Conservation (phyloP, 1,139 yeast genomes). For the Saccharomyces hybrid region DNA sequence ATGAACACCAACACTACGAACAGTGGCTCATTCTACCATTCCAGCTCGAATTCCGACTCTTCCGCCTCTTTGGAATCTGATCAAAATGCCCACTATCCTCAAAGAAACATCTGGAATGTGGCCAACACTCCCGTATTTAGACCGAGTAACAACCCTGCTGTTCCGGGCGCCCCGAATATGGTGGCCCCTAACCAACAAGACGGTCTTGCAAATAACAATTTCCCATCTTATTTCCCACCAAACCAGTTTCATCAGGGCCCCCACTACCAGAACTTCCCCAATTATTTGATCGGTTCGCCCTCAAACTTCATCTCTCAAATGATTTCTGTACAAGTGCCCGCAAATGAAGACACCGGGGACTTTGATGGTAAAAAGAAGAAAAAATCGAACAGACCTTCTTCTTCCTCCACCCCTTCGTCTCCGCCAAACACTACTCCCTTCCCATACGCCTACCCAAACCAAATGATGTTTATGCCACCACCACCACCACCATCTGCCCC, state of each 20-base stretch:
- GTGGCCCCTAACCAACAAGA: not conserved
- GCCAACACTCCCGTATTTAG: slow-evolving; percentile 25
- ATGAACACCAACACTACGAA: not conserved
- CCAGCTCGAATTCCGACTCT: not conserved
- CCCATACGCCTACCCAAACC: not conserved
- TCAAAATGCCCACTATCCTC: not conserved
- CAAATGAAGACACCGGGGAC: not conserved
- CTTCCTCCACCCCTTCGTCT: not conserved
- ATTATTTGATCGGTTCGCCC: not conserved
- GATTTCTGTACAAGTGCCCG: not conserved
- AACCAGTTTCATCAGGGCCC: slow-evolving; percentile 3
- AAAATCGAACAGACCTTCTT: not conserved
- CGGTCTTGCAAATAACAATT: slow-evolving; percentile 1
- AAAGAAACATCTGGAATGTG: slow-evolving; percentile 25
- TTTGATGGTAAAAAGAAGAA: not conserved
- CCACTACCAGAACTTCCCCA: slow-evolving; percentile 3
- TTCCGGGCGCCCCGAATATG: slow-evolving; percentile 4
- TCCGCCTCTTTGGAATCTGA: not conserved
- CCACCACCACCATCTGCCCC: slow-evolving; percentile 3
- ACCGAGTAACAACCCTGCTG: slow-evolving; percentile 7
- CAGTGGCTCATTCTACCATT: not conserved
- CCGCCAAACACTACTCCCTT: not conserved
- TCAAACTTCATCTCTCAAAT: not conserved
- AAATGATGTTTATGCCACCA: slow-evolving; percentile 3
- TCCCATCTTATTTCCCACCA: slow-evolving; percentile 2